Conservation (phyloP, 1,284 basidiomycete genomes). For the Coriolopsis trogii region DNA sequence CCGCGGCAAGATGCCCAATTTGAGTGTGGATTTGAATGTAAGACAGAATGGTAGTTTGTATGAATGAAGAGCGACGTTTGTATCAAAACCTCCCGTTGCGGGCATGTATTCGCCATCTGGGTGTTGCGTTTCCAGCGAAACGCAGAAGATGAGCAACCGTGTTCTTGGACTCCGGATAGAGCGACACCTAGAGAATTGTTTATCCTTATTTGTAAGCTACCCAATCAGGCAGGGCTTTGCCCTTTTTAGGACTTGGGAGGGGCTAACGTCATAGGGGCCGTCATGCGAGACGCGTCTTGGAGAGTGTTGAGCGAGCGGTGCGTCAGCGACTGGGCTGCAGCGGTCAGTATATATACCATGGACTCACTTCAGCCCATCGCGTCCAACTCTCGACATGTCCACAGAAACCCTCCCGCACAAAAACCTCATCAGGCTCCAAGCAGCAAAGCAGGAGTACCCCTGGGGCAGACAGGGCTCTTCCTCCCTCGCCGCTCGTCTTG, state of each 20-base stretch:
- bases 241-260: neutral
- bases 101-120: no score
- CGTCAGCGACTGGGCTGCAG: neutral
- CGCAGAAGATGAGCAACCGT: no score
- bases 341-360: conserved; percentile 1
- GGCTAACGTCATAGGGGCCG: conserved; percentile 3
- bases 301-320: neutral
- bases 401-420: no score
- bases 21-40: no score
- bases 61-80: no score
- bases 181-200: neutral
- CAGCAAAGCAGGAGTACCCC: conserved; percentile 69
- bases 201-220: neutral
- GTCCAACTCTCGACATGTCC: neutral
- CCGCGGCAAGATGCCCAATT: no score
- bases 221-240: no score
- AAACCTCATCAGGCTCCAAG: conserved; percentile 53
- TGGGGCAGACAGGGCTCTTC: conserved; percentile 66
- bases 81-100: no score
- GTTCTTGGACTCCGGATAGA: no score
- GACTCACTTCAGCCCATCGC: neutral
- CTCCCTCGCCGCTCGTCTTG: conserved; percentile 64
- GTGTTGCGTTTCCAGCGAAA: no score
- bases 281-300: neutral
- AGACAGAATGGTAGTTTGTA: no score